phyloP scores from a whole-genome alignment of 2,329 filamentous ascomycete species.

The Epichloe uncinata region DNA sequence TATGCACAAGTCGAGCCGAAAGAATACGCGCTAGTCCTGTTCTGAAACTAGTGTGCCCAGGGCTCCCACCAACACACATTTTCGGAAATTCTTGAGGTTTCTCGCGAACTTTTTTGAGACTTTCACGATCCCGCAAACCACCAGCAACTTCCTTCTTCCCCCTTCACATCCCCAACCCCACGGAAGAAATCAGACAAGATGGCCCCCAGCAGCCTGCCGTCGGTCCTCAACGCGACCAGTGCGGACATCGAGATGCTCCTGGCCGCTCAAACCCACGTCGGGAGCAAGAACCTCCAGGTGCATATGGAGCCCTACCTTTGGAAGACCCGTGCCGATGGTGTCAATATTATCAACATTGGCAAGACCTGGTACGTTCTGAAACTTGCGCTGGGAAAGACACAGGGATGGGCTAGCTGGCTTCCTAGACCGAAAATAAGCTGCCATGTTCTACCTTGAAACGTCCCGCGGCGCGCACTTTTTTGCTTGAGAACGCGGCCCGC shows the following conservation, averaged over 20 bases:
- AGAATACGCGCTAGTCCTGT: slow-evolving; percentile 11
- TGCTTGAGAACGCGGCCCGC: background rate
- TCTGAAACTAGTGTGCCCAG: slow-evolving; percentile 17
- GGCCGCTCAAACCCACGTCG: slow-evolving; percentile 89
- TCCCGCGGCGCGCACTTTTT: background rate
- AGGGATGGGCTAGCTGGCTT: background rate
- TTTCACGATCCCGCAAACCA: slow-evolving; percentile 11
- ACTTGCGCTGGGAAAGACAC: background rate
- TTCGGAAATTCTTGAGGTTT: slow-evolving; percentile 20
- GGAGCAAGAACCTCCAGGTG: slow-evolving; percentile 98
- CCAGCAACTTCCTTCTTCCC: slow-evolving; percentile 16
- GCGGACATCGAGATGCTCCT: slow-evolving; percentile 99
- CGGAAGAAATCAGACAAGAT: slow-evolving; percentile 53
- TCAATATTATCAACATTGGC: slow-evolving; percentile 99
- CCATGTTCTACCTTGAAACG: background rate
- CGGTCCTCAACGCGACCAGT: slow-evolving; percentile 91
- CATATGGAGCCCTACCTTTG: slow-evolving; percentile 99
- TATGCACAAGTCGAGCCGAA: background rate
- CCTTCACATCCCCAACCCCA: slow-evolving; percentile 18
- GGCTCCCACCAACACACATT: slow-evolving; percentile 27
- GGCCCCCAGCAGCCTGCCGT: slow-evolving; percentile 88
- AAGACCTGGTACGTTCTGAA: slow-evolving; percentile 79
- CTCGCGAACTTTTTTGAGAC: slow-evolving; percentile 31
- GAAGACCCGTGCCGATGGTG: slow-evolving; percentile 97
- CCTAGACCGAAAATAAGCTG: background rate